These are phyloP conservation scores for Diaporthe longicolla DNA, from an alignment of 2,329 filamentous ascomycete genomes.

Conservation along the genomic window DNA sequence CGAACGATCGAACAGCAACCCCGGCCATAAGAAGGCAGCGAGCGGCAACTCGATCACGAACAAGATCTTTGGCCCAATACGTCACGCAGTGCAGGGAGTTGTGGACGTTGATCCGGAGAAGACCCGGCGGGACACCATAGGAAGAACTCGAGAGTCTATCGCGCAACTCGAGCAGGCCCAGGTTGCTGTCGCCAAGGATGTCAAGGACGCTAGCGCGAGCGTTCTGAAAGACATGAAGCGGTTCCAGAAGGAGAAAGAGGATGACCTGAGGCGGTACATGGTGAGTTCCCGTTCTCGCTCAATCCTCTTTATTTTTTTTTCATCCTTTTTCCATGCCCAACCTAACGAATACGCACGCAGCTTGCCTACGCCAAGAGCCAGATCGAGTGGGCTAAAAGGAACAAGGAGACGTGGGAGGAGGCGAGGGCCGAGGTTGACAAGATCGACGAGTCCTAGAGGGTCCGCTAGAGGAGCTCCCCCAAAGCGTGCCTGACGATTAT, in stretches of 20 bases:
- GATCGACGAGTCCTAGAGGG: constrained; percentile 75
- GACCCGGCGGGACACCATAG: constrained; percentile 91
- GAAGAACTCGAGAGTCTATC: constrained; percentile 93
- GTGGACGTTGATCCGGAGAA: constrained; percentile 96
- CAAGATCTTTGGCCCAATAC: constrained; percentile 95
- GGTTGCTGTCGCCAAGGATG: constrained; percentile 88
- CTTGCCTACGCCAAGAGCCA: constrained; percentile 93
- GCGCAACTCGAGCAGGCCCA: constrained; percentile 91
- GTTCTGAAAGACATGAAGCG: constrained; percentile 91
- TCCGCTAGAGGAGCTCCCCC: not conserved
- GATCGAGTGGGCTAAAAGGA: constrained; percentile 94
- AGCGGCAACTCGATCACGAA: constrained; percentile 93
- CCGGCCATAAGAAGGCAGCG: constrained; percentile 81
- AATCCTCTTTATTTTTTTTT: constrained; percentile 15
- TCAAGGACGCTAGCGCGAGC: constrained; percentile 90
- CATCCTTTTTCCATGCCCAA: not conserved
- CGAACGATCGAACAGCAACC: constrained; percentile 62
- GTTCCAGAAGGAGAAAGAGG: constrained; percentile 96
- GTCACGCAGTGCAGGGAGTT: constrained; percentile 95
- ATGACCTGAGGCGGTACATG: constrained; percentile 95
- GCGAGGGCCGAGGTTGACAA: constrained; percentile 89
- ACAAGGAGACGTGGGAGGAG: constrained; percentile 92
- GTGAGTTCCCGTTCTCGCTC: constrained; percentile 66
- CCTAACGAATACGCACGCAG: constrained; percentile 59
- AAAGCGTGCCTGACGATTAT: constrained; percentile 20